Evolutionary conservation across 345 rosid genomes (phyloP), one percentile per base, ranked within the genome.

Genomic region (Sisymbrium altissimum): DNA sequence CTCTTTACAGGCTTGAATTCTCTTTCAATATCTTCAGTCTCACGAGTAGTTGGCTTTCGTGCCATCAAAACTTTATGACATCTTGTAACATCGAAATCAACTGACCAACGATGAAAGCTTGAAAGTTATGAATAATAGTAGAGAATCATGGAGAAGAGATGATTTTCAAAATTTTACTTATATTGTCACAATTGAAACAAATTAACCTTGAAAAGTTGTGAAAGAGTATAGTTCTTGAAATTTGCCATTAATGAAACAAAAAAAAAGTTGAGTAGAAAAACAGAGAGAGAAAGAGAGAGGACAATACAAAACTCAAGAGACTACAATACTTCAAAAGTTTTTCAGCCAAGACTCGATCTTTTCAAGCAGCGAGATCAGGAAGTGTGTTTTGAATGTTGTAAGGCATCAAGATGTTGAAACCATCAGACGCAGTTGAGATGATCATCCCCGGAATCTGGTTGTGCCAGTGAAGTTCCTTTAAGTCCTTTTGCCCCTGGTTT

Each of bases 401-500:
- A 65, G 99, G 98, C 96, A 92, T 92, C 59, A 95, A 72, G 69
- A 92, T 83, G 80, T 90, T 95, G 79, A 88, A 95, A 63, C 99
- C 97, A 53, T 92, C 98, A 0, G 77, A 80, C 18, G 97, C 96
- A 3, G 94, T 92, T 7, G 96, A 86, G 49, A 92, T 90, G 2
- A 92, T 38, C 99, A 92, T 95, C 62, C 97, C 99, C 0, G 99
- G 97, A 68, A 95, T 86, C 84, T 92, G 97, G 64, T 81, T 43
- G 54, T 95, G 97, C 98, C 98, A 95, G 48, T 92, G 99, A 70
- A 92, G 88, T 78, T 95, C 99, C 83, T 92, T 95, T 88, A 88
- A 80, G 80, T 95, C 93, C 25, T 87, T 88, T 63, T 95, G 99
- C 14, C 99, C 97, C 97, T 91, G 65, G 1, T 49, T 48, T 48